Conservation (phyloP, 2,329 filamentous ascomycete species). For the Thielaviopsis punctulata region DNA sequence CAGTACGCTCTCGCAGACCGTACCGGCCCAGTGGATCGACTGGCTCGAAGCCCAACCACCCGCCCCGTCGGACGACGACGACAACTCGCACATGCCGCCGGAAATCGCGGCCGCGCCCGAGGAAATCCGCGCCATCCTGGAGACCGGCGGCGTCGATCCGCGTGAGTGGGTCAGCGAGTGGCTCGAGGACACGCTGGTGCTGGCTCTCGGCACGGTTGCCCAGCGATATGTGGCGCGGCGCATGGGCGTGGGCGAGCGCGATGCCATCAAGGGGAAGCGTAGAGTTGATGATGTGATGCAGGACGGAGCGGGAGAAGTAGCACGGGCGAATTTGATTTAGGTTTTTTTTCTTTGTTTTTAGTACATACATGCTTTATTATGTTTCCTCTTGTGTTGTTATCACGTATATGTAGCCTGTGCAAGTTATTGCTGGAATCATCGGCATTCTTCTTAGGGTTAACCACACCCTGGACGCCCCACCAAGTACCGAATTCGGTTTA, state of each 20-base stretch:
- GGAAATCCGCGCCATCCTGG: constrained; percentile 75
- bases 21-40: constrained; percentile 71
- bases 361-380: not conserved
- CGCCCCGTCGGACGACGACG: not conserved
- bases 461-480: too few species aligned
- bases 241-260: constrained; percentile 87
- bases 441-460: not conserved
- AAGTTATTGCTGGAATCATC: not conserved
- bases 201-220: constrained; percentile 71
- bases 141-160: constrained; percentile 61
- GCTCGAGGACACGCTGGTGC: constrained; percentile 71
- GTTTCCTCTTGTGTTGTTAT: not conserved
- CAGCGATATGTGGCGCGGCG: constrained; percentile 87
- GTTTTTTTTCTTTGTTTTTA: not conserved
- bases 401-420: not conserved
- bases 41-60: constrained; percentile 72
- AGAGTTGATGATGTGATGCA: constrained; percentile 37
- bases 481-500: constrained; percentile 1
- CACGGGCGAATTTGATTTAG: constrained; percentile 37
- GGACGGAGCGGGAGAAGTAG: constrained; percentile 41
- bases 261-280: constrained; percentile 43
- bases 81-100: constrained; percentile 26
- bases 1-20: constrained; percentile 60
- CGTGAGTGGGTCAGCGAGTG: constrained; percentile 96
- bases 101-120: constrained; percentile 33